Evolutionary conservation across 2,329 filamentous ascomycete species (phyloP).

Genomic region (Cercospora sp.): DNA sequence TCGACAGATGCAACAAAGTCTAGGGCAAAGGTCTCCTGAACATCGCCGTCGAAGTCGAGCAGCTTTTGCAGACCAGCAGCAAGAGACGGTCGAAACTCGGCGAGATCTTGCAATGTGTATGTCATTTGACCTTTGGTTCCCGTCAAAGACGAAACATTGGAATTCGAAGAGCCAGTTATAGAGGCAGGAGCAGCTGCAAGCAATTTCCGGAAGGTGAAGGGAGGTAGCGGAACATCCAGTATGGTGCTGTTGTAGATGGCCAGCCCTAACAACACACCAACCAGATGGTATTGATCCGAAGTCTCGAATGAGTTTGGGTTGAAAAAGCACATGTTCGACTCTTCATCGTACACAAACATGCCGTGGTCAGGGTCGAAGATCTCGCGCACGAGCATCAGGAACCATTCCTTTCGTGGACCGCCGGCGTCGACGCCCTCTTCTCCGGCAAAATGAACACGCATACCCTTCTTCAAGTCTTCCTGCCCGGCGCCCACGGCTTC

Average conservation of each 20-base stretch:
- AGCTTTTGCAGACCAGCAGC: slow-evolving; percentile 74
- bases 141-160: slow-evolving; percentile 39
- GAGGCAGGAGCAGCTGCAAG: slow-evolving; percentile 71
- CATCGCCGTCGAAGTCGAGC: slow-evolving; percentile 80
- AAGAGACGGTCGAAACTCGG: slow-evolving; percentile 74
- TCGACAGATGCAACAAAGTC: slow-evolving; percentile 79
- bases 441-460: slow-evolving; percentile 80
- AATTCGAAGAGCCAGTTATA: slow-evolving; percentile 56
- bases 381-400: slow-evolving; percentile 80
- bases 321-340: slow-evolving; percentile 89
- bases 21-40: slow-evolving; percentile 75
- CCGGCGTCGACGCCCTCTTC: slow-evolving; percentile 92
- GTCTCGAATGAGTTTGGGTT: slow-evolving; percentile 88
- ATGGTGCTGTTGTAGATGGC: slow-evolving; percentile 96
- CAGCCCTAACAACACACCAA: slow-evolving; percentile 82
- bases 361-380: slow-evolving; percentile 89
- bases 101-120: slow-evolving; percentile 77
- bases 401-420: slow-evolving; percentile 92
- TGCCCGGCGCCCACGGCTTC: slow-evolving; percentile 77
- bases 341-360: slow-evolving; percentile 90
- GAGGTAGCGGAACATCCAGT: slow-evolving; percentile 80
- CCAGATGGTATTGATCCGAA: slow-evolving; percentile 86
- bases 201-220: slow-evolving; percentile 86
- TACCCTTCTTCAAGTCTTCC: slow-evolving; percentile 86
- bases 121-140: slow-evolving; percentile 55